phyloP scores from a whole-genome alignment of 176 grass and related monocot species.

The Microstegium vimineum region DNA sequence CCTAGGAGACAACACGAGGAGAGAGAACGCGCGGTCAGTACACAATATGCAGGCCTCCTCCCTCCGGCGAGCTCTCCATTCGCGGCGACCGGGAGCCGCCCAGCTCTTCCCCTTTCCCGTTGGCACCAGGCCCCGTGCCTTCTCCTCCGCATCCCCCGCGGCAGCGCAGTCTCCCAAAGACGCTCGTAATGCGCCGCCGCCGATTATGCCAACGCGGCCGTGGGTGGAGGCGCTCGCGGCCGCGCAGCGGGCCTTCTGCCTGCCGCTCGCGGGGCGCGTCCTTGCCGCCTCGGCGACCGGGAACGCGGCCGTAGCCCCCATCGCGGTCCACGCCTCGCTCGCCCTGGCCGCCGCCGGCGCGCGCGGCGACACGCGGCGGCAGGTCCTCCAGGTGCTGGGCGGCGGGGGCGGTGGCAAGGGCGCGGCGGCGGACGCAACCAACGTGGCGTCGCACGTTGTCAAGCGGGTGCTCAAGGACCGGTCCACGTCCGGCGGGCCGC shows the following conservation, averaged over 20 bases:
- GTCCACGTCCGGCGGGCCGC: slow-evolving; percentile 28
- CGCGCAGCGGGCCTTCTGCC: slow-evolving; percentile 31
- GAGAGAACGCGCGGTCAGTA: neutral
- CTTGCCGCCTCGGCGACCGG: slow-evolving; percentile 28
- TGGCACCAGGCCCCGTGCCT: neutral
- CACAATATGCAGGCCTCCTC: slow-evolving; percentile 15
- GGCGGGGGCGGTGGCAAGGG: slow-evolving; percentile 26
- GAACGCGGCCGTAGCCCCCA: slow-evolving; percentile 24
- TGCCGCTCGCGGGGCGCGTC: slow-evolving; percentile 37
- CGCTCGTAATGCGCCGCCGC: neutral
- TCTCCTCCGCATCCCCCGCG: neutral
- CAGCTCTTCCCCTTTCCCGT: neutral
- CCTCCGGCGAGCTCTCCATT: slow-evolving; percentile 37
- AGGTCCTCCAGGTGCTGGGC: slow-evolving; percentile 28
- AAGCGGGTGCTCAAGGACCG: slow-evolving; percentile 48
- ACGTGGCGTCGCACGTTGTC: slow-evolving; percentile 34
- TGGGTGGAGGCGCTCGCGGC: slow-evolving; percentile 38
- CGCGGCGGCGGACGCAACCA: slow-evolving; percentile 33
- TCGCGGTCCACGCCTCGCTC: slow-evolving; percentile 22
- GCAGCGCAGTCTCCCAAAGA: neutral
- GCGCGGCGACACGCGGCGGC: slow-evolving; percentile 32
- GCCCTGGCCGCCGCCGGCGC: slow-evolving; percentile 38
- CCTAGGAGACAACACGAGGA: neutral
- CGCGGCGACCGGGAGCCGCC: neutral
- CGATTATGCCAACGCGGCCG: slow-evolving; percentile 33